Conservation (phyloP, 768 basidiomycete genomes). For the Cystoderma amianthinum region DNA sequence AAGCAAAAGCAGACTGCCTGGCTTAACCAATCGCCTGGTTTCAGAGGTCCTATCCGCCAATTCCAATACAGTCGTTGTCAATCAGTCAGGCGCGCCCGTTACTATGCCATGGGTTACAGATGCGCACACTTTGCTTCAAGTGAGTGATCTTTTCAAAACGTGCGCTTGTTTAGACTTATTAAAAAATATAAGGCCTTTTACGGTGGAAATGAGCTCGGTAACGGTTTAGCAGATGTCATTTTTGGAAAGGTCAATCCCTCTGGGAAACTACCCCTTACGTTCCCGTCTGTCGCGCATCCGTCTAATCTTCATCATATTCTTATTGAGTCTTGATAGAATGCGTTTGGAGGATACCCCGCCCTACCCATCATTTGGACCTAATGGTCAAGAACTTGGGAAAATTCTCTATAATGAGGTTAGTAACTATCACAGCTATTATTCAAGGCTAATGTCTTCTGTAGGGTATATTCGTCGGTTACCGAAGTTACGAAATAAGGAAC, state of each 20-base stretch:
- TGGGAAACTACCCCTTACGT: constrained; percentile 49
- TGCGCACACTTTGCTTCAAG: constrained; percentile 31
- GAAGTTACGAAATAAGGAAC: constrained; percentile 38
- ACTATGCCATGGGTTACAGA: constrained; percentile 48
- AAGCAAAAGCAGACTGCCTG: constrained; percentile 31
- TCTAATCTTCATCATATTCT: background rate
- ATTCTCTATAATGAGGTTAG: constrained; percentile 39
- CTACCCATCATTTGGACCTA: constrained; percentile 34
- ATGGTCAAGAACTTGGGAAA: constrained; percentile 35
- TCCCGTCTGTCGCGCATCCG: constrained; percentile 29
- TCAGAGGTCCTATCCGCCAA: constrained; percentile 40
- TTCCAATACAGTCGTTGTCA: constrained; percentile 48
- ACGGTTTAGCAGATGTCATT: constrained; percentile 50
- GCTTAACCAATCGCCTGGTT: constrained; percentile 44
- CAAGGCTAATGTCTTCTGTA: constrained; percentile 9
- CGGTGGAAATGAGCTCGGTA: constrained; percentile 49
- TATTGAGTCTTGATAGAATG: constrained; percentile 19
- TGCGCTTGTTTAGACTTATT: background rate
- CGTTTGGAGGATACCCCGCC: constrained; percentile 48
- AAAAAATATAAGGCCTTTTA: constrained; percentile 34
- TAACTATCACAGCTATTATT: constrained; percentile 2
- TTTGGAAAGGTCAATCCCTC: constrained; percentile 57
- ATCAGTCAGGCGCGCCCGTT: constrained; percentile 48
- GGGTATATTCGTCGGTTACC: constrained; percentile 49
- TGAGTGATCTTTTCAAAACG: constrained; percentile 9